phyloP scores from a whole-genome alignment of 2,329 filamentous ascomycete genomes.

The Aspergillus pseudoterreus region DNA sequence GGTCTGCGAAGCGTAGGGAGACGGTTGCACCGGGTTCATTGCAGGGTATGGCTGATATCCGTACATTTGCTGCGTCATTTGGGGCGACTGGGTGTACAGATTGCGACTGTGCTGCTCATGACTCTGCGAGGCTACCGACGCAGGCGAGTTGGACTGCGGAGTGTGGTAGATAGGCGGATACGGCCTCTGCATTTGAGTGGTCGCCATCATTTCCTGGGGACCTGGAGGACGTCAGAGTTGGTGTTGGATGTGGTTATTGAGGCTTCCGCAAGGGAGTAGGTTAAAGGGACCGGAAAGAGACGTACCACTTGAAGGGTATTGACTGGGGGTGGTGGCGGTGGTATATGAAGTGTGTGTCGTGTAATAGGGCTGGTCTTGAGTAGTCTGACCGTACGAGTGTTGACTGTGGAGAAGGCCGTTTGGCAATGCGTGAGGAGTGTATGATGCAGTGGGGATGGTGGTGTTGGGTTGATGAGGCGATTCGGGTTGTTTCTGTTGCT shows the following conservation, averaged over 20 bases:
- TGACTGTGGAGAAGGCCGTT: conserved; percentile 50
- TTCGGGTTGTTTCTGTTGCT: conserved; percentile 45
- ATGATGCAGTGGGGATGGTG: conserved; percentile 29
- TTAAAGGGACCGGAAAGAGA: conserved; percentile 15
- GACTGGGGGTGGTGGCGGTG: conserved; percentile 73
- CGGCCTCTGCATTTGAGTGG: conserved; percentile 62
- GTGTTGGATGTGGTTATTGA: no score
- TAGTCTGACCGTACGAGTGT: conserved; percentile 64
- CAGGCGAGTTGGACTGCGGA: conserved; percentile 90
- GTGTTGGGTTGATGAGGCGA: conserved; percentile 59
- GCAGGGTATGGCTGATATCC: conserved; percentile 59
- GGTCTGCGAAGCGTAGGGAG: conserved; percentile 56
- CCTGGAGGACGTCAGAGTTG: conserved; percentile 60
- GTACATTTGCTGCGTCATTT: conserved; percentile 84
- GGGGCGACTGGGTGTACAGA: conserved; percentile 78
- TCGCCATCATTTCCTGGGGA: conserved; percentile 66
- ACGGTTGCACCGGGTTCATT: conserved; percentile 50
- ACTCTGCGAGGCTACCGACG: conserved; percentile 83
- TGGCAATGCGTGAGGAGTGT: conserved; percentile 27
- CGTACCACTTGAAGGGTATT: conserved; percentile 84
- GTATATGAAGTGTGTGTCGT: conserved; percentile 79
- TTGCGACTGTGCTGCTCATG: conserved; percentile 82
- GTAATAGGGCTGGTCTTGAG: conserved; percentile 69
- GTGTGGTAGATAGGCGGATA: conserved; percentile 96
- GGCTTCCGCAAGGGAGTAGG: not conserved